Evolutionary conservation across 2,329 filamentous ascomycete species (phyloP), one percentile per base, ranked within the genome.

Genomic region (Zymoseptoria pseudotritici): DNA sequence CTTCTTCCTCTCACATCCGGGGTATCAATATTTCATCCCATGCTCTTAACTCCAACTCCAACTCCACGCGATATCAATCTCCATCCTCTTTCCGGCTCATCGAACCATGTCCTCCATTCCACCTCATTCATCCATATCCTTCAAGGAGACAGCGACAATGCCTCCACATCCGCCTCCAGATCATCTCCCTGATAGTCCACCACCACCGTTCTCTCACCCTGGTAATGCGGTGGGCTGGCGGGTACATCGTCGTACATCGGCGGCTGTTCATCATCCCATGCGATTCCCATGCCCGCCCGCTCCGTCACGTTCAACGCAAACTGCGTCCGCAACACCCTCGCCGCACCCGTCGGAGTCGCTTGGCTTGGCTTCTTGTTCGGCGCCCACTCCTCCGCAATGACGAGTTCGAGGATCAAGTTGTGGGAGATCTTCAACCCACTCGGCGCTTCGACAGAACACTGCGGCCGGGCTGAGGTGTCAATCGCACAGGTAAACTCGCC

Each of bases 241-340:
- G 93, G 92, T 50, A 97, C 91, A 71, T 97, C 91, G 75, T 94
- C 88, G 76, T 99, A 99, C 66, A 95, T 84, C 0, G 93, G 93
- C 11, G 93, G 93, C 70, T 90, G 86, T 78, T 99, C 93, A 76
- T 97, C 93, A 68, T 97, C 93, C 93, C 94, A 99, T 67, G 89
- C 90, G 69, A 99, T 92, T 55, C 93, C 92, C 72, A 96, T 83
- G 19, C 93, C 93, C 20, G 84, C 84, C 61, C 90, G 84, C 76
- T 96, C 89, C 3, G 92, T 97, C 58, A 97, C 82, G 59, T 86
- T 80, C 57, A 94, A 81, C 68, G 84, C 85, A 78, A 97, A 97
- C 73, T 96, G 90, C 83, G 96, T 97, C 65, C 93, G 84, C 62
- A 99, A 80, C 56, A 97, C 93, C 64, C 93, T 85, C 0, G 93